Evolutionary conservation across 106 monocot species (phyloP).

Genomic region (Alisma plantagoaquatica): DNA sequence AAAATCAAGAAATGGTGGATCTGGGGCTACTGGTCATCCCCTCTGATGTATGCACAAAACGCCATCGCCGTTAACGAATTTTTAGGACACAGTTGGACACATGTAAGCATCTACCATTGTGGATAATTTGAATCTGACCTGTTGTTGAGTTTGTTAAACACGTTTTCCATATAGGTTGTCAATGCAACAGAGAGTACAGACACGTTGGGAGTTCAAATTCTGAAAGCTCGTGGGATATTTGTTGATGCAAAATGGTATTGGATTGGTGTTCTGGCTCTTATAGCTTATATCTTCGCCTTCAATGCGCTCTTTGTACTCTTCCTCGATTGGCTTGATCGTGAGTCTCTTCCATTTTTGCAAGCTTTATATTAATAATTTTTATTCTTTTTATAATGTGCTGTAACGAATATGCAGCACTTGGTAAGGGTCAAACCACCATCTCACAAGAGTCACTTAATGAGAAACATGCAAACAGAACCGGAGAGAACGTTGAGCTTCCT

Average conservation of each 20-base stretch:
- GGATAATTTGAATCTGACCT: too few species aligned
- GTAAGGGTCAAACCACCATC: constrained; percentile 44
- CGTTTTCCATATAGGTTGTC: constrained; percentile 12
- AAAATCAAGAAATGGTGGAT: constrained; percentile 13
- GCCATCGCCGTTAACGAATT: constrained; percentile 72
- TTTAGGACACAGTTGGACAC: constrained; percentile 52
- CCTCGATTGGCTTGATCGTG: too few species aligned
- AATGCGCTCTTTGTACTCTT: constrained; percentile 41
- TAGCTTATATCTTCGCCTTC: constrained; percentile 50
- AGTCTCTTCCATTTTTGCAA: too few species aligned
- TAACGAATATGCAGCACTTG: too few species aligned
- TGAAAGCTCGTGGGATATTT: constrained; percentile 49
- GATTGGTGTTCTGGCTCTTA: constrained; percentile 50
- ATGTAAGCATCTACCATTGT: constrained; percentile 4
- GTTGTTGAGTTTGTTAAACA: not conserved
- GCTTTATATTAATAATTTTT: too few species aligned
- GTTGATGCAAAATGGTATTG: constrained; percentile 62
- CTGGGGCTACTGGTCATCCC: too few species aligned
- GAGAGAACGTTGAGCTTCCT: constrained; percentile 25
- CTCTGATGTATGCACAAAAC: too few species aligned
- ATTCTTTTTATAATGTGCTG: too few species aligned
- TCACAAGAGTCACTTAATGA: constrained; percentile 55
- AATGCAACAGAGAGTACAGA: constrained; percentile 10
- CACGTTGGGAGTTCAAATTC: constrained; percentile 34
- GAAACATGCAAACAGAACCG: constrained; percentile 43